Conservation (phyloP, 306 rosid species). For the Acacia acuminata region DNA sequence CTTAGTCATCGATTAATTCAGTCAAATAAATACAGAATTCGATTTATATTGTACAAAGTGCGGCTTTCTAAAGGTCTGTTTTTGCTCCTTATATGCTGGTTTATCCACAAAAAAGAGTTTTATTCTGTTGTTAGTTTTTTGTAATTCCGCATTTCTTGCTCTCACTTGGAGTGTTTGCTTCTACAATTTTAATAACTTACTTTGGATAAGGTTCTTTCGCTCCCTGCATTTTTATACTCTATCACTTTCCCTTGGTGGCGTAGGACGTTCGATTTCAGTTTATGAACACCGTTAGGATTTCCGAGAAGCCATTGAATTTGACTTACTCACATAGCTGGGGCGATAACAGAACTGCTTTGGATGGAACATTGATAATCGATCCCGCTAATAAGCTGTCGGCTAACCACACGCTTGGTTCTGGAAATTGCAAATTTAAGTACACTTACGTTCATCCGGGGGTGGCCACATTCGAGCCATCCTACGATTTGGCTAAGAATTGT, state of each 20-base stretch:
- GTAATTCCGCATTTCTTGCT: background rate
- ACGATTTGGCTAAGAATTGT: constrained; percentile 70
- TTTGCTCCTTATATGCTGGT: background rate
- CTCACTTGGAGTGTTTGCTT: constrained; percentile 5
- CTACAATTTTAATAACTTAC: background rate
- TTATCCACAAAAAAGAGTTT: background rate
- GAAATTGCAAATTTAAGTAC: constrained; percentile 73
- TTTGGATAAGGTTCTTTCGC: background rate
- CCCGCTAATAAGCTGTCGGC: constrained; percentile 83
- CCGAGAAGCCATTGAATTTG: constrained; percentile 86
- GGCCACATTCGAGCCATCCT: constrained; percentile 78
- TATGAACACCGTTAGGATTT: constrained; percentile 81
- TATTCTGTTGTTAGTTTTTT: background rate
- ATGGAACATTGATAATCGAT: constrained; percentile 72
- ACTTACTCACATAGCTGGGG: constrained; percentile 64
- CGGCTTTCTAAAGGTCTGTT: background rate
- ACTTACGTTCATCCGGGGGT: constrained; percentile 65
- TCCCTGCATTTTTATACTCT: background rate
- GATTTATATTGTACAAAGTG: background rate
- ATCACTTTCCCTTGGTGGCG: constrained; percentile 23
- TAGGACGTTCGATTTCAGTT: constrained; percentile 90
- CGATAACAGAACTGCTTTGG: constrained; percentile 75
- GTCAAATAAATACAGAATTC: background rate
- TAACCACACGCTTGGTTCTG: constrained; percentile 63
- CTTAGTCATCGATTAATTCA: background rate